These are phyloP conservation scores for Alternaria triticina DNA, from an alignment of 2,329 filamentous ascomycete species.

Conservation along the genomic window DNA sequence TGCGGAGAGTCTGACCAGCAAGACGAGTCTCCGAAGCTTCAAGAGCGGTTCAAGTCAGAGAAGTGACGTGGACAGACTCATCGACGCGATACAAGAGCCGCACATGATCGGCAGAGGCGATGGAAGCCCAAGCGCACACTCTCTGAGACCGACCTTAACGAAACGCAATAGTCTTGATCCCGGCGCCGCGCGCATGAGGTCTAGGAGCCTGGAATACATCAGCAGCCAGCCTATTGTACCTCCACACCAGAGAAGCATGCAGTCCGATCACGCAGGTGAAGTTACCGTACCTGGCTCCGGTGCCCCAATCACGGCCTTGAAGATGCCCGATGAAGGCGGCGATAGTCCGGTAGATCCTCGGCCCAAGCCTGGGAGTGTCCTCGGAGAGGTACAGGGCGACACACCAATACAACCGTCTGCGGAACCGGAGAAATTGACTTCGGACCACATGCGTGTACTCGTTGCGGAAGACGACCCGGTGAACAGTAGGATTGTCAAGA, in stretches of 20 bases:
- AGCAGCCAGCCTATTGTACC: constrained; percentile 22
- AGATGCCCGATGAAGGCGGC: constrained; percentile 53
- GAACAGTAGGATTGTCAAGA: constrained; percentile 81
- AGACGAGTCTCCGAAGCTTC: constrained; percentile 55
- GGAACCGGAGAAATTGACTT: constrained; percentile 22
- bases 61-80: constrained; percentile 73
- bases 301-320: constrained; percentile 54
- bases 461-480: constrained; percentile 89
- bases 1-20: constrained; percentile 59
- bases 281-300: constrained; percentile 49
- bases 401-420: constrained; percentile 17
- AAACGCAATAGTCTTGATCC: constrained; percentile 38
- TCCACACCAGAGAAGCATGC: constrained; percentile 49
- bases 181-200: constrained; percentile 18
- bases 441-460: constrained; percentile 67
- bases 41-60: constrained; percentile 56
- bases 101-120: constrained; percentile 39
- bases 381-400: constrained; percentile 38
- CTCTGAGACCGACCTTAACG: constrained; percentile 29
- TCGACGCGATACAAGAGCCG: constrained; percentile 73
- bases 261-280: constrained; percentile 52
- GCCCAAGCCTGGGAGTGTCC: constrained; percentile 26
- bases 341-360: constrained; percentile 12
- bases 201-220: constrained; percentile 34
- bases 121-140: constrained; percentile 28